Evolutionary conservation across 2,329 filamentous ascomycete species (phyloP).

Genomic region (Alternaria longipes): DNA sequence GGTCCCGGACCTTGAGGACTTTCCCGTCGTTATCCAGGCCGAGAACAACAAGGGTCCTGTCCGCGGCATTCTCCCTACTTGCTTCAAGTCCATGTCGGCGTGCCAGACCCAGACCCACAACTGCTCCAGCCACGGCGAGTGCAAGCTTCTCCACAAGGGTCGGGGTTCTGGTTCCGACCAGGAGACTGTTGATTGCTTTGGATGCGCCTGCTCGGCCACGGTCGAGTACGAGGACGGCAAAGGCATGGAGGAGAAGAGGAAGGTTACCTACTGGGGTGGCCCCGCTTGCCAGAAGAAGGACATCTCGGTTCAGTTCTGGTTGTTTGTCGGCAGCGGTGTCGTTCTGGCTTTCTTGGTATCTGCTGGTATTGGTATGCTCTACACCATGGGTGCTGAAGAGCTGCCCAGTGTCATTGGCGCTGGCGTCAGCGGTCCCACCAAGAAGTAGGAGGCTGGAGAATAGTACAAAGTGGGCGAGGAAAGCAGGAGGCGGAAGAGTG

Average conservation of each 20-base stretch:
- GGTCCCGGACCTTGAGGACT: constrained; percentile 40
- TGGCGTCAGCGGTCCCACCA: constrained; percentile 75
- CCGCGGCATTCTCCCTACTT: constrained; percentile 70
- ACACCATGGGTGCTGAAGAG: constrained; percentile 83
- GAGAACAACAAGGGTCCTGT: constrained; percentile 46
- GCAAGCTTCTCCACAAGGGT: constrained; percentile 70
- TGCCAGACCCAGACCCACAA: constrained; percentile 76
- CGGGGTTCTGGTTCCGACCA: constrained; percentile 49
- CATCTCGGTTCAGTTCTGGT: constrained; percentile 86
- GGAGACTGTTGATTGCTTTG: constrained; percentile 70
- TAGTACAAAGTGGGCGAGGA: constrained; percentile 37
- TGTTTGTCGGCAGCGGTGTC: constrained; percentile 80
- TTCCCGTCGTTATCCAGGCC: constrained; percentile 36
- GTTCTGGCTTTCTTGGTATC: constrained; percentile 72
- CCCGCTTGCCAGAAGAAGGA: constrained; percentile 90
- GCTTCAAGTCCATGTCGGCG: constrained; percentile 74
- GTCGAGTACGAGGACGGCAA: constrained; percentile 58
- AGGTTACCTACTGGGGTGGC: constrained; percentile 82
- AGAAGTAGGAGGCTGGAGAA: constrained; percentile 44
- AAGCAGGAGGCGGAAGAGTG: not conserved
- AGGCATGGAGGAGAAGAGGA: constrained; percentile 57
- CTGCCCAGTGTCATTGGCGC: constrained; percentile 96
- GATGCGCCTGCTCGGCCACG: constrained; percentile 76
- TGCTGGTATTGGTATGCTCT: constrained; percentile 80
- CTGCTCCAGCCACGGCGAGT: constrained; percentile 85